Percentiles rank a stretch among this genome's conserved stretches.
phyloP scores from a whole-genome alignment of 176 grass and related monocot genomes.

The Oropetium thomaeum region DNA sequence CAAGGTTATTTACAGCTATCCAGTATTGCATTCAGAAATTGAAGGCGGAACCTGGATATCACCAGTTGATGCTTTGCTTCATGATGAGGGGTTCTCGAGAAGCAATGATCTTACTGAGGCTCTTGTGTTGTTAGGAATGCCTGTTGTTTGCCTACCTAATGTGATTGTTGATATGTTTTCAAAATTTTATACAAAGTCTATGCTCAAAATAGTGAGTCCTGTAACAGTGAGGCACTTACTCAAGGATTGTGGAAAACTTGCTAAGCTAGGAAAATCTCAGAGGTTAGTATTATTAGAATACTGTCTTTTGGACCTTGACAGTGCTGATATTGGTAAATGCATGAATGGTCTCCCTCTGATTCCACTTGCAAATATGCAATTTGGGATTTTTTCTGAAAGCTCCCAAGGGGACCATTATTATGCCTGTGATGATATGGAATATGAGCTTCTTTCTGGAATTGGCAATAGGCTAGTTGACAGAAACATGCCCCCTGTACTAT shows the following conservation, averaged over 20 bases:
- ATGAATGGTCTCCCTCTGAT: slow-evolving; percentile 75
- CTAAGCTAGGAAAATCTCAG: slow-evolving; percentile 49
- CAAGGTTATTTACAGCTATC: slow-evolving; percentile 59
- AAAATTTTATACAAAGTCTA: slow-evolving; percentile 50
- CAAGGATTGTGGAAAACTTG: slow-evolving; percentile 47
- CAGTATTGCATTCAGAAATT: slow-evolving; percentile 72
- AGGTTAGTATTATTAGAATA: slow-evolving; percentile 86
- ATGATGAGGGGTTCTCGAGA: slow-evolving; percentile 69
- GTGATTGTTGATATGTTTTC: slow-evolving; percentile 64
- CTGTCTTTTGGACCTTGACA: slow-evolving; percentile 69
- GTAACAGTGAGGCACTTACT: slow-evolving; percentile 65
- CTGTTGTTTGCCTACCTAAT: slow-evolving; percentile 54
- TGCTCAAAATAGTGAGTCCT: slow-evolving; percentile 58
- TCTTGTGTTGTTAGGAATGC: slow-evolving; percentile 70
- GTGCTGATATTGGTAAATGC: slow-evolving; percentile 55
- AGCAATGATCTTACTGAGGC: slow-evolving; percentile 68
- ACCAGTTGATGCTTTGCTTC: slow-evolving; percentile 63
- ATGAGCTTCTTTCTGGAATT: slow-evolving; percentile 65
- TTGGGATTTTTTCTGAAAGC: slow-evolving; percentile 63
- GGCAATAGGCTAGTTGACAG: slow-evolving; percentile 75
- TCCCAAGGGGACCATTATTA: slow-evolving; percentile 53
- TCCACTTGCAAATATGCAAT: slow-evolving; percentile 80
- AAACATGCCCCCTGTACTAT: slow-evolving; percentile 55
- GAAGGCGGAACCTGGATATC: slow-evolving; percentile 78
- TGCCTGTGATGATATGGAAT: slow-evolving; percentile 72